Evolutionary conservation across 306 rosid genomes (phyloP).

Genomic region (Potentilla sterilis): DNA sequence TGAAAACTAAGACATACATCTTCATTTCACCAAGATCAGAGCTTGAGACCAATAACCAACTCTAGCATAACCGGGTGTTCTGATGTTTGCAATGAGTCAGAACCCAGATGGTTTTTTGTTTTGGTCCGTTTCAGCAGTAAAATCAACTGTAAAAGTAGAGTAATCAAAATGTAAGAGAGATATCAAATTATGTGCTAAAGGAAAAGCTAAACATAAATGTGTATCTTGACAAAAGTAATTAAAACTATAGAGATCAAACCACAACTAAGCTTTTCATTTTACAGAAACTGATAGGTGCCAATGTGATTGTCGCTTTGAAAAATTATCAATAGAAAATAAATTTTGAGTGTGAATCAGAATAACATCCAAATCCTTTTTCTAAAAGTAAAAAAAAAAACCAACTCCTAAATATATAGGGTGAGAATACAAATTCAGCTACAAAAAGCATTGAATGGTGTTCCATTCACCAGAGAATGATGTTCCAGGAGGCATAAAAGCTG

Average conservation of each 20-base stretch:
- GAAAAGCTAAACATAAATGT: background rate
- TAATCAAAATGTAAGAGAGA: background rate
- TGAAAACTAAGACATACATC: constrained; percentile 36
- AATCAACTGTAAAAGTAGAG: too few species aligned
- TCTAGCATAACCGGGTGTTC: background rate
- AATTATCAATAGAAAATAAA: too few species aligned
- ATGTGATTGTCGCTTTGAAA: background rate
- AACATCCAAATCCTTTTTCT: too few species aligned
- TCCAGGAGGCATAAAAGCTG: too few species aligned
- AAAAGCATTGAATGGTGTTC: too few species aligned
- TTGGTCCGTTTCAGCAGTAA: background rate
- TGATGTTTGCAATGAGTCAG: background rate
- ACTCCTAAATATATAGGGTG: too few species aligned
- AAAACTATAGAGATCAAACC: background rate
- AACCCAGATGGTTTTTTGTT: background rate
- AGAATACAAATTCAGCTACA: too few species aligned
- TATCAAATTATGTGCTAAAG: background rate
- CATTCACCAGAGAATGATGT: too few species aligned
- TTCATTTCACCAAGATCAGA: constrained; percentile 36
- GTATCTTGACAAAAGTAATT: background rate
- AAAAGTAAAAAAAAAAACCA: too few species aligned
- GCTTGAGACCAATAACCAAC: background rate
- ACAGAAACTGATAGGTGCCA: background rate
- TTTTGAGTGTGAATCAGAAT: too few species aligned
- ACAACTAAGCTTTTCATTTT: background rate